Percentiles rank a stretch among this genome's conserved stretches.
phyloP scores from a whole-genome alignment of 129 eudicot genomes.

The Helianthus tuberosus region DNA sequence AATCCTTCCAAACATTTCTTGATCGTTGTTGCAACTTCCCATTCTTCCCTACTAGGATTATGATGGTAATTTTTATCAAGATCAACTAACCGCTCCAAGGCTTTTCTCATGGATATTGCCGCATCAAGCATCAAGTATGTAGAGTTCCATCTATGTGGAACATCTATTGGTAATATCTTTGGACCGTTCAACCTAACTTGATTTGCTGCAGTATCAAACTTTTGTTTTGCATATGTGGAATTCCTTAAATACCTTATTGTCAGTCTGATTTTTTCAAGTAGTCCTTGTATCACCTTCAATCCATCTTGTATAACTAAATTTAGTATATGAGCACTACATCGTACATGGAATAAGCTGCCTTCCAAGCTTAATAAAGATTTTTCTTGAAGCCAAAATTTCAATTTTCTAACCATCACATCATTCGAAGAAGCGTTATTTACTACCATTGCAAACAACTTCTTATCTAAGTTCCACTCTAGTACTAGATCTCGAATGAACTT shows the following conservation, averaged over 20 bases:
- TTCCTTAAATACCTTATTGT: not conserved
- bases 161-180: not conserved
- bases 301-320: constrained; percentile 21
- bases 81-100: not conserved
- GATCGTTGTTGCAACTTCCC: not conserved
- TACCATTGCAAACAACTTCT: constrained; percentile 17
- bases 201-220: not conserved
- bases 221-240: constrained; percentile 7
- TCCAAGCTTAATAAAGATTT: not conserved
- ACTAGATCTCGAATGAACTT: not conserved
- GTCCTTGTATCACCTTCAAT: not conserved
- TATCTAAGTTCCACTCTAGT: constrained; percentile 18
- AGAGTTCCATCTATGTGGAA: constrained; percentile 17
- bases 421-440: constrained; percentile 8
- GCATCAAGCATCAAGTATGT: constrained; percentile 12
- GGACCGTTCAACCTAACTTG: not conserved
- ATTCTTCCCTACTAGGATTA: not conserved
- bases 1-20: not conserved
- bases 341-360: constrained; percentile 3
- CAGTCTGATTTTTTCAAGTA: not conserved
- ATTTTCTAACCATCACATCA: constrained; percentile 19
- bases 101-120: constrained; percentile 1
- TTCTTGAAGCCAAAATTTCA: constrained; percentile 12
- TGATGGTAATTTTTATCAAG: not conserved
- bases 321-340: constrained; percentile 11